Evolutionary conservation across 192 early-diverging fungal genomes (phyloP).

Genomic region (Geranomyces michiganensis): DNA sequence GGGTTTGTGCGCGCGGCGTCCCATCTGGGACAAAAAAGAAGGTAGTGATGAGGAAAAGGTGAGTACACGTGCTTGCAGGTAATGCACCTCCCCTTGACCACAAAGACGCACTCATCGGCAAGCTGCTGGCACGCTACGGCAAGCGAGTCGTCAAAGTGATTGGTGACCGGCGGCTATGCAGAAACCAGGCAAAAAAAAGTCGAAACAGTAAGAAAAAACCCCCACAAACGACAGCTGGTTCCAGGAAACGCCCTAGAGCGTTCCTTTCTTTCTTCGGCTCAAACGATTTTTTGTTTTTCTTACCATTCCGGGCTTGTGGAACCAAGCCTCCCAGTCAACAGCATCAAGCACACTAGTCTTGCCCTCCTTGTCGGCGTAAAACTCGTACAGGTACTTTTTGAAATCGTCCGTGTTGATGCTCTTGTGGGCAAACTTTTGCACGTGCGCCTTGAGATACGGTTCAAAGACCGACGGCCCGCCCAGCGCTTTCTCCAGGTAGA

Average conservation of each 20-base stretch:
- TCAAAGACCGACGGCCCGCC: constrained; percentile 82
- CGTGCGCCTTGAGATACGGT: constrained; percentile 53
- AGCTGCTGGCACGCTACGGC: constrained; percentile 78
- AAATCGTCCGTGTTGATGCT: constrained; percentile 90
- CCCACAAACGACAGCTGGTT: too few relatives aligned
- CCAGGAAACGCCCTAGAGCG: not conserved
- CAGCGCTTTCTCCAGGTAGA: constrained; percentile 85
- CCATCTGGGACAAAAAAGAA: constrained; percentile 34
- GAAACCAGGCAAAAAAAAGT: too few relatives aligned
- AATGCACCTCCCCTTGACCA: too few relatives aligned
- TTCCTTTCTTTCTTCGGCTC: too few relatives aligned
- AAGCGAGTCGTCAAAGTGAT: constrained; percentile 85
- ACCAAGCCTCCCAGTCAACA: constrained; percentile 93
- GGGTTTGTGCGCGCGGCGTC: constrained; percentile 11
- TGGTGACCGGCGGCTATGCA: constrained; percentile 79
- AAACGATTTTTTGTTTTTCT: too few relatives aligned
- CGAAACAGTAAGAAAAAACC: not conserved
- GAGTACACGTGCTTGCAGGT: too few relatives aligned
- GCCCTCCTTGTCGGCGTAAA: constrained; percentile 69
- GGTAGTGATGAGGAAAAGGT: not conserved
- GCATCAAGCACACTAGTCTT: constrained; percentile 73
- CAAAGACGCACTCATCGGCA: constrained; percentile 50
- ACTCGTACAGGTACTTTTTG: constrained; percentile 78
- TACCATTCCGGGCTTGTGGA: constrained; percentile 84
- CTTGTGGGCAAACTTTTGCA: constrained; percentile 80